A percentile compares a stretch with the other conserved stretches of the same genome.
These are phyloP conservation scores for Rhinocladiella similis DNA, from an alignment of 2,329 filamentous ascomycete genomes.

Conservation along the genomic window DNA sequence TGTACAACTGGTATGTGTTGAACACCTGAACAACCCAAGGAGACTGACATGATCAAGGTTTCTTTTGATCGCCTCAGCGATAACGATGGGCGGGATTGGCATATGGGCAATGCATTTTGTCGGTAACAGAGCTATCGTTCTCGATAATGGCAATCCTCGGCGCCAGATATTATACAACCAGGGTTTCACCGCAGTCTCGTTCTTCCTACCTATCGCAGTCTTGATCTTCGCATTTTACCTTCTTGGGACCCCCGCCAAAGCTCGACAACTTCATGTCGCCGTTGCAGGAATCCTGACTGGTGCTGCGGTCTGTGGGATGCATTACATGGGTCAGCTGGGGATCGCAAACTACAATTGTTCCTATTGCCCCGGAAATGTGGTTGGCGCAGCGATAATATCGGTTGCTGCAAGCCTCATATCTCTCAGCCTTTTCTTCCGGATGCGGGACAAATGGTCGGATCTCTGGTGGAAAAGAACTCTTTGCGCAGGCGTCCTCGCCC, in stretches of 20 bases:
- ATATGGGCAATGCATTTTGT: slow-evolving; percentile 85
- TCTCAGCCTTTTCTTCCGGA: slow-evolving; percentile 74
- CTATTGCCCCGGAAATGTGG: slow-evolving; percentile 61
- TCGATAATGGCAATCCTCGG: slow-evolving; percentile 61
- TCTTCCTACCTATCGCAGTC: slow-evolving; percentile 76
- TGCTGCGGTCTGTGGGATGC: slow-evolving; percentile 77
- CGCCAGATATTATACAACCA: slow-evolving; percentile 74
- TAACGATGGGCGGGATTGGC: slow-evolving; percentile 72
- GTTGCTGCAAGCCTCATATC: slow-evolving; percentile 69
- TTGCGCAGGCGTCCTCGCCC: slow-evolving; percentile 67
- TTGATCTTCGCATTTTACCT: slow-evolving; percentile 71
- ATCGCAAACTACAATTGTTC: slow-evolving; percentile 72
- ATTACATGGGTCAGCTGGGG: slow-evolving; percentile 82
- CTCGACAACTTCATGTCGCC: slow-evolving; percentile 60
- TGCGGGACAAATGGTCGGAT: slow-evolving; percentile 73
- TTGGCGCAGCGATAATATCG: slow-evolving; percentile 71
- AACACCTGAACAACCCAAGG: background rate
- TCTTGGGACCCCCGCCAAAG: slow-evolving; percentile 60
- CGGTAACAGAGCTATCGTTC: slow-evolving; percentile 71
- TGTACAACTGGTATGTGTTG: slow-evolving; percentile 65
- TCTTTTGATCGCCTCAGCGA: slow-evolving; percentile 62
- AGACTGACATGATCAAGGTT: slow-evolving; percentile 45
- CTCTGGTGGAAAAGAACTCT: slow-evolving; percentile 72
- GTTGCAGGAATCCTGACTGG: slow-evolving; percentile 70
- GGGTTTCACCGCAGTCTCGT: slow-evolving; percentile 72